Evolutionary conservation across 129 eudicot genomes (phyloP).

Genomic region (Deinandra increscens): DNA sequence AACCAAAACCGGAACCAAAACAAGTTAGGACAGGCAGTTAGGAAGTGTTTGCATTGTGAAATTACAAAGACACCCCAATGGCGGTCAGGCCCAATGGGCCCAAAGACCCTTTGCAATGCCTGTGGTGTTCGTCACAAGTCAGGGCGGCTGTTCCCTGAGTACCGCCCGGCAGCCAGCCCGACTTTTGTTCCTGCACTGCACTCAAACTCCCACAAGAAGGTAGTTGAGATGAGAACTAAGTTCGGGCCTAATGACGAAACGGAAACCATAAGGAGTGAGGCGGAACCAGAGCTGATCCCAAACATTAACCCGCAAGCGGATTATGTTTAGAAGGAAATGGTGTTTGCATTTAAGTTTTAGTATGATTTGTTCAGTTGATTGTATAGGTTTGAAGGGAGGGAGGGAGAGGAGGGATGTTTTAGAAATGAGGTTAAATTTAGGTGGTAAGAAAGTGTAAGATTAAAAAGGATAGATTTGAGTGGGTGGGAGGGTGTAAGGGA

Average conservation of each 20-base stretch:
- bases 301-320: background rate
- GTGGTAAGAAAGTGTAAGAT: slow-evolving; percentile 28
- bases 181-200: slow-evolving; percentile 81
- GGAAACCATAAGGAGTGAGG: slow-evolving; percentile 24
- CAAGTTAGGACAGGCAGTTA: slow-evolving; percentile 43
- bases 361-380: slow-evolving; percentile 21
- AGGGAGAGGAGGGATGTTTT: slow-evolving; percentile 1
- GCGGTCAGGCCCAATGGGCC: slow-evolving; percentile 99
- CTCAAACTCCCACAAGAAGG: slow-evolving; percentile 98
- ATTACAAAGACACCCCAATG: slow-evolving; percentile 97
- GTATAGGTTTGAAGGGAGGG: slow-evolving; percentile 30
- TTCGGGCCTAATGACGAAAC: slow-evolving; percentile 23
- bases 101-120: slow-evolving; percentile 91
- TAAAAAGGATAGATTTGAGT: background rate
- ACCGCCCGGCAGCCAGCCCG: slow-evolving; percentile 97
- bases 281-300: no score
- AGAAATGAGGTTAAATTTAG: slow-evolving; percentile 29
- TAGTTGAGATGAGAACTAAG: slow-evolving; percentile 82
- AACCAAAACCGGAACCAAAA: slow-evolving; percentile 24
- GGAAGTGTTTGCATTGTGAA: slow-evolving; percentile 96
- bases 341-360: slow-evolving; percentile 23
- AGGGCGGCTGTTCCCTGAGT: slow-evolving; percentile 89
- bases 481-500: background rate
- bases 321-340: slow-evolving; percentile 27
- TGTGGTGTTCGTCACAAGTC: slow-evolving; percentile 98